Conservation (phyloP, 192 early-diverging fungal genomes). For the Coemansia sp. region DNA sequence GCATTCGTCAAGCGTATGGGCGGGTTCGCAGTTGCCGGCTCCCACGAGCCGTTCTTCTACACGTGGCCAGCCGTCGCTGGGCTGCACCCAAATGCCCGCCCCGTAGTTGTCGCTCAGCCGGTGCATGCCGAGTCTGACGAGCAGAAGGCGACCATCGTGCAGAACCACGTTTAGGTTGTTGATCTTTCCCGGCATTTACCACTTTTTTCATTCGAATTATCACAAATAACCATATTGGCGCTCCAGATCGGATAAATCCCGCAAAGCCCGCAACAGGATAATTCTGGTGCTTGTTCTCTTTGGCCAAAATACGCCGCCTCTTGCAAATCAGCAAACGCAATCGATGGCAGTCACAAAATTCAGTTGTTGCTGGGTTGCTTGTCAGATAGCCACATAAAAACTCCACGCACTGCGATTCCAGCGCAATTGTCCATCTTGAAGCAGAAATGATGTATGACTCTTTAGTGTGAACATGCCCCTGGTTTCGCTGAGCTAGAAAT, state of each 20-base stretch:
- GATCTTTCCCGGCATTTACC: neutral
- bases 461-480: conserved; percentile 5
- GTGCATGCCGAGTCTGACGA: neutral
- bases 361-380: neutral
- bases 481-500: conserved; percentile 10
- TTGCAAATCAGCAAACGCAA: neutral
- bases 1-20: conserved; percentile 28
- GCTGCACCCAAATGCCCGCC: conserved; percentile 7
- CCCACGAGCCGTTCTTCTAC: conserved; percentile 11
- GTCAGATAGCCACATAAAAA: conserved; percentile 6
- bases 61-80: neutral
- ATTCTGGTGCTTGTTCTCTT: conserved; percentile 4
- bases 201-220: neutral
- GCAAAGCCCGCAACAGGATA: neutral
- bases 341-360: conserved; percentile 6
- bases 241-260: neutral
- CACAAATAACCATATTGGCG: neutral
- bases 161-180: conserved; percentile 37
- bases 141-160: conserved; percentile 36
- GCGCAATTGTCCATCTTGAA: neutral
- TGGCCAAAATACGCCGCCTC: conserved; percentile 7
- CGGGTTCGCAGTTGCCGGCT: conserved; percentile 38
- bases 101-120: conserved; percentile 4
- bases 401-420: conserved; percentile 4
- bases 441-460: conserved; percentile 6